Percentiles rank a stretch among this genome's conserved stretches.
These are phyloP conservation scores for Excoecaria agallocha DNA, from an alignment of 345 rosid genomes.

Conservation along the genomic window DNA sequence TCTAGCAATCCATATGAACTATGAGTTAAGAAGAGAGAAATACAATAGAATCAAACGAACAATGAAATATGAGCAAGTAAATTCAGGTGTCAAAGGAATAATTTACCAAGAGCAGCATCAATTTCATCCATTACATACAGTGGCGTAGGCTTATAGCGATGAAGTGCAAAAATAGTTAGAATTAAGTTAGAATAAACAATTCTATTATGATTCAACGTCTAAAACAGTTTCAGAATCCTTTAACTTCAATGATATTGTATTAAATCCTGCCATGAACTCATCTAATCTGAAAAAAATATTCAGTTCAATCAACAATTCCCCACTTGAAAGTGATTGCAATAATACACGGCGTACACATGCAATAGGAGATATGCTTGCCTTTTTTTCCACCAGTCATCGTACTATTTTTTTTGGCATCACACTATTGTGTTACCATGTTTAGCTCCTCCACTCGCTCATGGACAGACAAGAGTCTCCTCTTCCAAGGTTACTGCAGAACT, in stretches of 20 bases:
- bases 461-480: conserved; percentile 50
- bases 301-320: conserved; percentile 23
- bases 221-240: neutral
- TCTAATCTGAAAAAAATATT: conserved; percentile 49
- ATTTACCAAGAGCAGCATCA: conserved; percentile 89
- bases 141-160: conserved; percentile 99
- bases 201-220: neutral
- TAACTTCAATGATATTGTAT: too few relatives aligned
- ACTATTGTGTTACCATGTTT: conserved; percentile 65
- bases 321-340: neutral
- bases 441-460: conserved; percentile 80
- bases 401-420: conserved; percentile 79
- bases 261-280: too few relatives aligned
- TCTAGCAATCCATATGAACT: too few relatives aligned
- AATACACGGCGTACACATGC: neutral
- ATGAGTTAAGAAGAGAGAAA: too few relatives aligned
- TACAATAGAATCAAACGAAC: too few relatives aligned
- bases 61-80: too few relatives aligned
- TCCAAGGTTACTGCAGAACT: conserved; percentile 60
- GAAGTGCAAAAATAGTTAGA: conserved; percentile 98
- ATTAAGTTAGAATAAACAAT: neutral
- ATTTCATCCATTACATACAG: conserved; percentile 98
- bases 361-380: conserved; percentile 41
- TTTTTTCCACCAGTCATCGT: conserved; percentile 86
- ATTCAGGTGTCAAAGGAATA: neutral